phyloP scores from a whole-genome alignment of 805 yeast genomes.

The Candida maesae region DNA sequence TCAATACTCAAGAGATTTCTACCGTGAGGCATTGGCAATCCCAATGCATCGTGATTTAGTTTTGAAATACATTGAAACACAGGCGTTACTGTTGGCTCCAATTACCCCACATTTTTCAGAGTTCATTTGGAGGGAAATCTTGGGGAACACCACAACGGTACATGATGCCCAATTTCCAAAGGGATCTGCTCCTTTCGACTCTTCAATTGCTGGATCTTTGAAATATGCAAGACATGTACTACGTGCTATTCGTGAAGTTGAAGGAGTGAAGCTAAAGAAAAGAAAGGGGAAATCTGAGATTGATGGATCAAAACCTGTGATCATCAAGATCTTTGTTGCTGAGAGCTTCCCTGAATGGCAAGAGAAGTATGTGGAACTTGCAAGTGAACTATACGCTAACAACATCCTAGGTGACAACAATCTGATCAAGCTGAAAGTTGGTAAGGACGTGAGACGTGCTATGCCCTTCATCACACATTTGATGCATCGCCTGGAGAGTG shows the following conservation, averaged over 20 bases:
- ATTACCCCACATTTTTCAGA: conserved; percentile 96
- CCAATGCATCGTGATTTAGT: conserved; percentile 85
- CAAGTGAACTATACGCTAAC: conserved; percentile 65
- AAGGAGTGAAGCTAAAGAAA: conserved; percentile 77
- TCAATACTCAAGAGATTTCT: conserved; percentile 94
- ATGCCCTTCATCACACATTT: conserved; percentile 92
- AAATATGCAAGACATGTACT: conserved; percentile 74
- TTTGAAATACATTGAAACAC: conserved; percentile 77
- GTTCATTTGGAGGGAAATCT: conserved; percentile 77
- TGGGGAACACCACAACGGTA: conserved; percentile 61
- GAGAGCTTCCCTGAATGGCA: conserved; percentile 91
- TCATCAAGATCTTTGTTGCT: conserved; percentile 68
- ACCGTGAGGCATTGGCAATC: conserved; percentile 67
- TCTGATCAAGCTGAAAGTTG: conserved; percentile 57
- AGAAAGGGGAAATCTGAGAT: conserved; percentile 65
- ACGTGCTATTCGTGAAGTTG: conserved; percentile 88
- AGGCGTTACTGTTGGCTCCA: conserved; percentile 82
- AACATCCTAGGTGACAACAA: conserved; percentile 61
- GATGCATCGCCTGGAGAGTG: conserved; percentile 71
- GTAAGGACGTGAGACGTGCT: conserved; percentile 91
- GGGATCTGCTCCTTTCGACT: conserved; percentile 61
- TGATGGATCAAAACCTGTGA: conserved; percentile 69
- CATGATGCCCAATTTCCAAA: conserved; percentile 81
- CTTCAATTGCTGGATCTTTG: conserved; percentile 60
- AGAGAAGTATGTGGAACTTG: conserved; percentile 70